Evolutionary conservation across 2,329 filamentous ascomycete genomes (phyloP).

Genomic region (Ophiostoma himal-ulmi): DNA sequence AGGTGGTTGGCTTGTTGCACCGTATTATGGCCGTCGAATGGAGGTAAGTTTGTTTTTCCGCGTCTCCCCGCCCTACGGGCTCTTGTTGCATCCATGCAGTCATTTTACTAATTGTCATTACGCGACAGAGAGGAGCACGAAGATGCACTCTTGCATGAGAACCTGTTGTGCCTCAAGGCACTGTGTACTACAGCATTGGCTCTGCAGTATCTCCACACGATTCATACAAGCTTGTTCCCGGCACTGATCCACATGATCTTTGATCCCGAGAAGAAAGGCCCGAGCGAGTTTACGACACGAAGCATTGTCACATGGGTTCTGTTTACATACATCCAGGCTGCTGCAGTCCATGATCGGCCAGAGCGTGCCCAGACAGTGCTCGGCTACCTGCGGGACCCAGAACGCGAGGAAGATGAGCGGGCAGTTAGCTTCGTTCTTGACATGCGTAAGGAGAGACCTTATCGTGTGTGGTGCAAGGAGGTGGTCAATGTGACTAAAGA

Average conservation of each 20-base stretch:
- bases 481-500: constrained; percentile 90
- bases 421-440: constrained; percentile 82
- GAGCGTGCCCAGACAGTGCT: constrained; percentile 68
- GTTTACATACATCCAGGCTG: constrained; percentile 77
- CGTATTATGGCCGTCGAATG: constrained; percentile 95
- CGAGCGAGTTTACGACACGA: constrained; percentile 91
- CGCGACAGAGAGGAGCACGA: constrained; percentile 79
- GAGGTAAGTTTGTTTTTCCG: constrained; percentile 55
- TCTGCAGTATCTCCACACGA: constrained; percentile 70
- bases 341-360: constrained; percentile 55
- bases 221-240: constrained; percentile 77
- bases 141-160: constrained; percentile 85
- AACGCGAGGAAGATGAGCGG: constrained; percentile 66
- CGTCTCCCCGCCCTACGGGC: constrained; percentile 1
- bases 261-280: constrained; percentile 95
- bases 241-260: constrained; percentile 84
- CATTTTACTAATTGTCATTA: constrained; percentile 6
- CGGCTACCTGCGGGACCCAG: constrained; percentile 71
- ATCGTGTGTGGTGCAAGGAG: constrained; percentile 91
- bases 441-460: constrained; percentile 81
- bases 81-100: not conserved
- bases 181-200: constrained; percentile 87
- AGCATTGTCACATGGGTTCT: constrained; percentile 84
- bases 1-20: constrained; percentile 79
- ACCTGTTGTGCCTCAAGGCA: constrained; percentile 86